Base-by-base conservation (phyloP, 176 grass and related monocot genomes). In the Chrysopogon serrulatus region DNA sequence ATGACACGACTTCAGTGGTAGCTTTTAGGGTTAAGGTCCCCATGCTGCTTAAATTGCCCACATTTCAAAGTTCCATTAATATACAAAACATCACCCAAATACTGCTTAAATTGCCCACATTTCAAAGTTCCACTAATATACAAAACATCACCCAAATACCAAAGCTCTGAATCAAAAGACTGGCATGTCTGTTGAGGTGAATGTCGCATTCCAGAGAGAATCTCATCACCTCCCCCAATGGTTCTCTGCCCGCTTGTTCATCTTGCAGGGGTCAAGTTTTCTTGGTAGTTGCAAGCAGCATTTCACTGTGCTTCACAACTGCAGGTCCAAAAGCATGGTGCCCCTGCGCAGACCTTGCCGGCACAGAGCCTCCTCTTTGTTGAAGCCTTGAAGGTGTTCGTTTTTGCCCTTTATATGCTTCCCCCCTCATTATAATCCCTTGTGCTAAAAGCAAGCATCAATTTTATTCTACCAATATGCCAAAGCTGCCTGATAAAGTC, bases 371-470 rank as follows among this genome's bases (percentile, higher is more conserved):
- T 57, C 61, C 74, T 73, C 81, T 74, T 73, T 76, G 19, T 39
- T 68, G 65, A 86, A 79, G 74, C 71, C 14, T 39, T 68, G 65
- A 86, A 79, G 74, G 79, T 16, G 53, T 26, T 73, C 45, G 57
- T 79, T 76, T 28, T 67, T 32, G 4, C 9, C 67, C 73, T 68
- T 88, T 93, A 71, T 70, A 81, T 90, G 53, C 65, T 77, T 71
- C 49, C 62, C 61, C 35, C 40, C 41, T 80, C 76, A 89, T 90
- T 83, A 94, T 94, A 83, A 86, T 87, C 73, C 63, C 84, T 90
- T 93, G 94, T 88, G 89, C 80, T 70, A 91, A 97, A 93, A 93
- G 89, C 84, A 93, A 90, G 84, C 76, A 78, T 88, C 89, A 93
- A 81, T 31, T 47, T 66, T 90, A 76, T 65, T 85, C 73, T 71